Conservation (phyloP, 2,329 filamentous ascomycete genomes). For the Penicillium italicum region DNA sequence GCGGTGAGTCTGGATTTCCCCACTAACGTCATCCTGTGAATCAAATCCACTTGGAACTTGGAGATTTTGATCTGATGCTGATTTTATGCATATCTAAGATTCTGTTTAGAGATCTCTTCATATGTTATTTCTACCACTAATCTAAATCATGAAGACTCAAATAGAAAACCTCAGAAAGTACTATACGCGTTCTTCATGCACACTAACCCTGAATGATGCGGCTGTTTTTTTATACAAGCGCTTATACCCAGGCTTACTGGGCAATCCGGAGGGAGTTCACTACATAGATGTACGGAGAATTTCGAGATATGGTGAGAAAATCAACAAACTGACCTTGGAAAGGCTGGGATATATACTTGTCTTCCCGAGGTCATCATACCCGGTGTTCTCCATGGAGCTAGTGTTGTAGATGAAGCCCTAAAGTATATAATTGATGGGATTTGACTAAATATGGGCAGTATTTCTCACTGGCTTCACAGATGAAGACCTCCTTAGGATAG, state of each 20-base stretch:
- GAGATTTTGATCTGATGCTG: not conserved
- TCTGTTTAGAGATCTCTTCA: not conserved
- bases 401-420: not conserved
- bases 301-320: not conserved
- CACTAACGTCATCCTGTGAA: conserved; percentile 26
- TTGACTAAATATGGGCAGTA: not conserved
- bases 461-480: not conserved
- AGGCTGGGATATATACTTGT: not conserved
- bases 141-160: not conserved
- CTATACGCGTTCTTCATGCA: not conserved
- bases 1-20: conserved; percentile 27
- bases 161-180: not conserved
- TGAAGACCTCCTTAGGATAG: not conserved
- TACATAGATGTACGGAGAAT: not conserved
- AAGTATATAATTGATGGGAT: not conserved
- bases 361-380: not conserved
- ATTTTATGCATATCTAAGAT: not conserved
- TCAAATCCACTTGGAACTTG: not conserved
- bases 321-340: not conserved
- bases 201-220: not conserved
- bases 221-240: not conserved
- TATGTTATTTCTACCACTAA: not conserved
- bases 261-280: no score
- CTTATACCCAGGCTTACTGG: not conserved
- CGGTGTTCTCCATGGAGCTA: not conserved